Evolutionary conservation across 495 filamentous ascomycete species (phyloP).

Genomic region (Hypoxylon lenormandii): DNA sequence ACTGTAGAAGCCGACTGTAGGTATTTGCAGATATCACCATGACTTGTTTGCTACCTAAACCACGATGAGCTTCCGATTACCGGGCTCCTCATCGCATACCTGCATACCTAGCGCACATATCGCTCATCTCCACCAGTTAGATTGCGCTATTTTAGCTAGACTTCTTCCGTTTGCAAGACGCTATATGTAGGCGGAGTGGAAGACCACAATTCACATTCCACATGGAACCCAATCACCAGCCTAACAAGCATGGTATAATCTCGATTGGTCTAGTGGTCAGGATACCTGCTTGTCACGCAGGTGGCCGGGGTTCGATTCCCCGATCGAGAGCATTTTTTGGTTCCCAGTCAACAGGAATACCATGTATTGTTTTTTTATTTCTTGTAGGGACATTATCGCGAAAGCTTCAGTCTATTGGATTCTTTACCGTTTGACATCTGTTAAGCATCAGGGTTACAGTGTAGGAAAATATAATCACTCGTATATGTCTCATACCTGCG

Average conservation of each 20-base stretch:
- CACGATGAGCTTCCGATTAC: too few species aligned
- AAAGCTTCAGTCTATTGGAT: too few species aligned
- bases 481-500: too few species aligned
- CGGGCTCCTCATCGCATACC: neutral
- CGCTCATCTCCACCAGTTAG: neutral
- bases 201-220: neutral
- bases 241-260: neutral
- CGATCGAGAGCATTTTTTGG: slow-evolving; percentile 51
- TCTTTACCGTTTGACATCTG: too few species aligned
- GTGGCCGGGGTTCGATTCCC: slow-evolving; percentile 61
- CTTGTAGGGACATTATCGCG: neutral
- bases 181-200: neutral
- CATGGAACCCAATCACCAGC: neutral
- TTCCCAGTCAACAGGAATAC: neutral
- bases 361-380: slow-evolving; percentile 13
- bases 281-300: slow-evolving; percentile 53
- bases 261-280: slow-evolving; percentile 51
- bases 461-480: too few species aligned
- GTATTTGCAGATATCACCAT: too few species aligned
- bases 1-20: too few species aligned
- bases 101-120: neutral
- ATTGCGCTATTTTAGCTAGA: slow-evolving; percentile 6
- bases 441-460: too few species aligned
- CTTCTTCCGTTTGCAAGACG: neutral
- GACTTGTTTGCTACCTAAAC: too few species aligned